Evolutionary conservation across 441 rosid genomes (phyloP).

Genomic region (Gossypium trilobum): DNA sequence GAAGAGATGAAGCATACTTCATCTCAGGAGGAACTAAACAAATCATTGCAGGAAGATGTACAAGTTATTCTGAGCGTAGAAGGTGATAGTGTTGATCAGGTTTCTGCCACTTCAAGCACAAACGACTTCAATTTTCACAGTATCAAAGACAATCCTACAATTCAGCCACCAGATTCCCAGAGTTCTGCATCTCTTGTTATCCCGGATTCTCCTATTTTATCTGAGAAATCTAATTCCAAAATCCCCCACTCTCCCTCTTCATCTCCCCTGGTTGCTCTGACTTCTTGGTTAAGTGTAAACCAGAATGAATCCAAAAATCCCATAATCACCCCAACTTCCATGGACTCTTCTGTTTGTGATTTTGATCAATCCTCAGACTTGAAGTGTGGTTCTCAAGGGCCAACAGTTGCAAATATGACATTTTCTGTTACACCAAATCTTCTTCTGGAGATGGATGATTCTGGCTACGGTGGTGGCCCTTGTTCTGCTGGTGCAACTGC

Average conservation of each 20-base stretch:
- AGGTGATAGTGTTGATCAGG: constrained; percentile 41
- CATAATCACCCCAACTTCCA: constrained; percentile 44
- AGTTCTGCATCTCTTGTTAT: constrained; percentile 57
- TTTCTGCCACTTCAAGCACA: constrained; percentile 45
- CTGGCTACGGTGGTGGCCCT: constrained; percentile 83
- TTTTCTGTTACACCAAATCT: constrained; percentile 45
- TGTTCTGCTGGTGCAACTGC: constrained; percentile 84
- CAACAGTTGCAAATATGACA: constrained; percentile 31
- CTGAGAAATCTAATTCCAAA: constrained; percentile 73
- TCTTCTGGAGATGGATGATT: constrained; percentile 64
- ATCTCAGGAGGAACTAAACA: constrained; percentile 42
- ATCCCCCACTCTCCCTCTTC: constrained; percentile 45
- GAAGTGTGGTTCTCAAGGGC: constrained; percentile 41
- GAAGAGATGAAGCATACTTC: constrained; percentile 31
- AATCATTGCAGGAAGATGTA: constrained; percentile 35
- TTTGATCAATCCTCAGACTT: constrained; percentile 43
- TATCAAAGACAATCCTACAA: constrained; percentile 30
- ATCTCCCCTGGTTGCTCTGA: constrained; percentile 69
- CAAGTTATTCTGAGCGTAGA: constrained; percentile 44
- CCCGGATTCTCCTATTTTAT: constrained; percentile 69
- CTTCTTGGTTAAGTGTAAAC: constrained; percentile 74
- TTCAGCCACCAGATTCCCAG: constrained; percentile 55
- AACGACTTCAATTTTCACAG: constrained; percentile 42
- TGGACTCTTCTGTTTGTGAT: constrained; percentile 54
- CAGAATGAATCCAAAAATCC: constrained; percentile 51